Base-by-base conservation (phyloP, 192 early-diverging fungal species). In the Geosiphon pyriformis region DNA sequence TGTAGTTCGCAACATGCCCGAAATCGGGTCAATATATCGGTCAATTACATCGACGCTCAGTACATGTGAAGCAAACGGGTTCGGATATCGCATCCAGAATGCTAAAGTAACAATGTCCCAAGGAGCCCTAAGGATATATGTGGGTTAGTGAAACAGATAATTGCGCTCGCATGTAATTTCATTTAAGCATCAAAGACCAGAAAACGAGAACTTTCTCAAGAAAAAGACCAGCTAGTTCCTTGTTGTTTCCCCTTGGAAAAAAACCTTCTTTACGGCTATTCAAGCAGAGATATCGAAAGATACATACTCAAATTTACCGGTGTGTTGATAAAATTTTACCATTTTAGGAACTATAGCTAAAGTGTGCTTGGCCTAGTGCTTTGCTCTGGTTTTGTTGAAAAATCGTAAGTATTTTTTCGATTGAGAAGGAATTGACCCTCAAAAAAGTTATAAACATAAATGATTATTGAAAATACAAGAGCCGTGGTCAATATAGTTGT, bases 31-130 rank as follows among this genome's bases (percentile, higher is more conserved):
- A 3, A 96, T 82, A 46, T 78, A 76, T 29, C 95, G 83, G 60
- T 92, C 93, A 17, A 99, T 82, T n/a, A 96, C 94, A 78, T 99
- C 97, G 22, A 88, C 83, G 3, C 92, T 77, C 50, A 97, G 75
- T 18, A 99, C 97, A 77, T 99, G 97, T 7, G 87, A 83, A 2
- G 97, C 91, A 76, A 93, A 96, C 26, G 97, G 97, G 74, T 99
- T 99, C 51, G 97, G 97, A 79, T 99, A 99, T 49, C 96, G 89
- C 70, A 90, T 76, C 84, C 88, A 94, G 62, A 97, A 91, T 22
- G 94, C 94, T 60, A 82, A 84, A 10, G 94, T 92, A 56, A 98
- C 92, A 59, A 82, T 87, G 34, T 82, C 79, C 92, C 92, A 94
- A 42, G 87, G 82, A 67, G 88, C 52, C 23, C 65, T 67, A 50